Evolutionary conservation across 768 basidiomycete genomes (phyloP).

Genomic region (Agrocybe chaxingu): DNA sequence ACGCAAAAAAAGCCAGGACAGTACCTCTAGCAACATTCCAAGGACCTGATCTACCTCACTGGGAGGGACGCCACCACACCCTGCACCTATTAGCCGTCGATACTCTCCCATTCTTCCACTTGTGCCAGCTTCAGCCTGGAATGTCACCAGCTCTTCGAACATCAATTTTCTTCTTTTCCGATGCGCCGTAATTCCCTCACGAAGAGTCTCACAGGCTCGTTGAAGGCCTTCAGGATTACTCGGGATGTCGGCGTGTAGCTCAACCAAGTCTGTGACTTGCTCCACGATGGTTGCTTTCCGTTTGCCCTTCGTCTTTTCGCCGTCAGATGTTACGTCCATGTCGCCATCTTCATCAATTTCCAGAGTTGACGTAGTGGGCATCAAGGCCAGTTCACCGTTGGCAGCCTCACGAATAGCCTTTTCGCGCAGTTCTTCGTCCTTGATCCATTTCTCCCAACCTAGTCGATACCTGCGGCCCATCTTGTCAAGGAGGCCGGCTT

Average conservation of each 20-base stretch:
- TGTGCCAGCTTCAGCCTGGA: conserved; percentile 89
- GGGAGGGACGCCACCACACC: conserved; percentile 82
- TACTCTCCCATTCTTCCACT: conserved; percentile 88
- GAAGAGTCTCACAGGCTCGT: conserved; percentile 54
- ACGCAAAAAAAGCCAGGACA: conserved; percentile 15
- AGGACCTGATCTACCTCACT: conserved; percentile 88
- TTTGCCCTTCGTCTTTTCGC: conserved; percentile 53
- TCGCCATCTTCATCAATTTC: conserved; percentile 46
- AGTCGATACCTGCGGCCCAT: conserved; percentile 80
- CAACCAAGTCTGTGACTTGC: conserved; percentile 63
- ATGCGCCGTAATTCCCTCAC: conserved; percentile 63
- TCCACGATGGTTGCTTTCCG: conserved; percentile 48
- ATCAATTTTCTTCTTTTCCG: conserved; percentile 65
- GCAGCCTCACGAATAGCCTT: conserved; percentile 59
- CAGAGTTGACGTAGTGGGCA: conserved; percentile 41
- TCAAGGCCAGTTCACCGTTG: conserved; percentile 51
- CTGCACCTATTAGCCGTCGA: conserved; percentile 82
- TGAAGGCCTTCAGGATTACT: conserved; percentile 52
- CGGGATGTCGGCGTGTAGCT: conserved; percentile 55
- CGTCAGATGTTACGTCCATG: conserved; percentile 30
- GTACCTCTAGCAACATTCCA: conserved; percentile 79
- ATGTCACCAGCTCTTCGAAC: conserved; percentile 74
- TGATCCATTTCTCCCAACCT: conserved; percentile 93
- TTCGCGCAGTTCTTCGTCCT: conserved; percentile 81
- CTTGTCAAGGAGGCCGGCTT: conserved; percentile 63